Conservation (phyloP, 2,329 filamentous ascomycete species). For the Dactylonectria estremocensis region DNA sequence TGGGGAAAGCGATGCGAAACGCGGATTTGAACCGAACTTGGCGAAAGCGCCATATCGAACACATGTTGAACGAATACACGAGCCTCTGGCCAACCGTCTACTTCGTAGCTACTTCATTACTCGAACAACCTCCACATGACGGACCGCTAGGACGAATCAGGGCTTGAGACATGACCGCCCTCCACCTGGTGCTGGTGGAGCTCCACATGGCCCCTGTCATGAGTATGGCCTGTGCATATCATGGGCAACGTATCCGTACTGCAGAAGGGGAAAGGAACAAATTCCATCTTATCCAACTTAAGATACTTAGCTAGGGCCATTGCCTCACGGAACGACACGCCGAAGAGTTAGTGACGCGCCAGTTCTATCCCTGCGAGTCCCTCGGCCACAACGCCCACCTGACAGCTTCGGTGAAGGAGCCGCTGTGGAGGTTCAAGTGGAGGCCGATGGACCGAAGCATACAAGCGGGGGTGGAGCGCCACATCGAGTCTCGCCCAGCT, state of each 20-base stretch:
- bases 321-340: neutral
- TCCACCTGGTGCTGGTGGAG: neutral
- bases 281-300: neutral
- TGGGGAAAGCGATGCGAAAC: neutral
- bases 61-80: neutral
- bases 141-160: neutral
- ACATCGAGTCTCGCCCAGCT: neutral
- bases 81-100: neutral
- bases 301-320: neutral
- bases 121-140: neutral
- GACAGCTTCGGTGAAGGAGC: neutral
- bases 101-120: no score
- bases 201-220: neutral
- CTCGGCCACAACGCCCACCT: neutral
- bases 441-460: neutral
- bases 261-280: neutral
- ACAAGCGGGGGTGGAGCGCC: neutral
- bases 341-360: neutral
- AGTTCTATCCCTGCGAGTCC: neutral
- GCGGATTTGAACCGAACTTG: neutral
- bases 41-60: neutral
- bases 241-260: no score
- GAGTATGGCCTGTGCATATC: neutral
- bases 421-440: neutral
- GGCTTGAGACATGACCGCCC: neutral